Base-by-base conservation (phyloP, 2,329 filamentous ascomycete genomes). In the Arthrobotrys sinensis region DNA sequence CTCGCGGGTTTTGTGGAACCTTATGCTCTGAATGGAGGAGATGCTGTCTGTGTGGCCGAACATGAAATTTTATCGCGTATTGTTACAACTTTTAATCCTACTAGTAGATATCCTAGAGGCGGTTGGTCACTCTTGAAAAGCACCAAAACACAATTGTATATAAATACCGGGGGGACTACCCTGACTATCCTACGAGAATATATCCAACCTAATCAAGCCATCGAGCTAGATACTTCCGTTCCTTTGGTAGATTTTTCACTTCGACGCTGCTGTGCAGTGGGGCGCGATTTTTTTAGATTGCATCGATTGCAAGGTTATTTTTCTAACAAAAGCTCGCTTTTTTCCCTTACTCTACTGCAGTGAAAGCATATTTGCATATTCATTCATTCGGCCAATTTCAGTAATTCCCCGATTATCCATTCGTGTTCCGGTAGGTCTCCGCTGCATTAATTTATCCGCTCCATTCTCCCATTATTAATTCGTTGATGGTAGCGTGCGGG, bases 271-370 rank as follows among this genome's bases (percentile, higher is more conserved):
- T 73, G 69, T 66, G 69, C 62, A 28, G 69, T 64, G 45, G 34
- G 45, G 19, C 68, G 19, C 68, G 40, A 7, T 16, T 4, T 50
- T 72, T 66, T 34, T 69, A 48, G 40, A 48, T 65, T 50, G 45
- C n/a, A 65, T 65, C 46, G 45, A 43, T 53, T 72, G 57, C 68
- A 73, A 73, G 50, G 69, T 66, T 60, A 65, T 60, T 73, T 66
- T 48, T 63, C 60, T 36, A 65, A 73, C 50, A n/a, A 50, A 48
- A 60, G 38, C 32, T 57, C 46, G 57, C 19, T 38, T 43, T 46
- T 66, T 48, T 52, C 14, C 14, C 36, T 46, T 53, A 63, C 21
- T 57, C 24, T 73, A 11, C 46, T 34, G 36, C 16, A 28, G 40
- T 28, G 53, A 55, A 52, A 36, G 7, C 28, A 45, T 45, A 69